Base-by-base conservation (phyloP, 257 asterid genomes). In the Nyctanthes arbortristis region DNA sequence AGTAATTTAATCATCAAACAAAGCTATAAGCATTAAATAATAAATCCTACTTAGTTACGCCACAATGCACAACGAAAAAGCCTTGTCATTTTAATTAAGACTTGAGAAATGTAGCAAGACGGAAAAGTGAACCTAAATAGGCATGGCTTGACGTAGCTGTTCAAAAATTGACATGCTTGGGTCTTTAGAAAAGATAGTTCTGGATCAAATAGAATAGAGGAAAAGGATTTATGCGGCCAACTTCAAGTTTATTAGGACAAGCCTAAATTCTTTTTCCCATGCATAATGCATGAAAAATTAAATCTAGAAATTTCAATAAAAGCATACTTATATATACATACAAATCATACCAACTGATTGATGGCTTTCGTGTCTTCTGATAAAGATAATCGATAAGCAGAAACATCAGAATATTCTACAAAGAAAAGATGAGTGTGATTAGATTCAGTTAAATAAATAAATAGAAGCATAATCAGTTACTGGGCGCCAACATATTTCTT, bases 361-460 rank as follows among this genome's bases (percentile, higher is more conserved):
- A 94, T 80, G 67, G 97, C 97, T 84, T 94, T 94, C 7, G 99
- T 89, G 75, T 94, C 99, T 78, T 94, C 97, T 0, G 97, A 83
- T 67, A 91, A 78, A 63, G 99, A 94, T 71, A 94, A 77, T 18
- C 99, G 89, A 79, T 91, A 94, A 56, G 99, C 99, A 52, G 97
- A 82, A 76, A 94, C 97, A 77, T 94, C 99, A 66, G 76, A 85
- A 56, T 91, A 94, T 64, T 89, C 99, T 93, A 82, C 77, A 88
- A 75, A 33, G 18, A 31, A 71, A 75, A 68, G 27, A n/a, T n/a
- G n/a, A n/a, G n/a, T n/a, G n/a, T n/a, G n/a, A n/a, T 49, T 20
- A 20, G 29, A 2, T 5, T 49, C 58, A 7, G 22, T 14, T 20
- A 22, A 52, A 24, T 5, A 0, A n/a, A 8, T 1, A 39, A 1